Percentiles rank a stretch among this genome's conserved stretches.
phyloP scores from a whole-genome alignment of 2,329 filamentous ascomycete species.

The Exophiala phaeomuriformis region DNA sequence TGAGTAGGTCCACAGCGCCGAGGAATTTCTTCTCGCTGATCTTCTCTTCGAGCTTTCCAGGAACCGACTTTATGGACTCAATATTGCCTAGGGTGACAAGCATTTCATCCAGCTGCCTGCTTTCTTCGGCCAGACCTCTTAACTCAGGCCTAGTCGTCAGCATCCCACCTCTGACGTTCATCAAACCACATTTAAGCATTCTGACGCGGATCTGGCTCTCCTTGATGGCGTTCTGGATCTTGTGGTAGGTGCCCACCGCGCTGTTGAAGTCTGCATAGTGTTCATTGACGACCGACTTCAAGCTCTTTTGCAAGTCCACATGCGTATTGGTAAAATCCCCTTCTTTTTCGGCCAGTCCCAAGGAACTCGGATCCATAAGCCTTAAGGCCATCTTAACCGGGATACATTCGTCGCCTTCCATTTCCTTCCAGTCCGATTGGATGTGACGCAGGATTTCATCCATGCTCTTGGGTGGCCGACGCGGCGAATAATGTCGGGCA shows the following conservation, averaged over 20 bases:
- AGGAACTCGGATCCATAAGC: slow-evolving; percentile 85
- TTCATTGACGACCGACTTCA: slow-evolving; percentile 95
- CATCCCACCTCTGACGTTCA: slow-evolving; percentile 70
- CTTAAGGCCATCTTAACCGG: slow-evolving; percentile 93
- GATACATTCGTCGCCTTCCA: slow-evolving; percentile 81
- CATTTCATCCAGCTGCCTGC: slow-evolving; percentile 84
- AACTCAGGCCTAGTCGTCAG: slow-evolving; percentile 83
- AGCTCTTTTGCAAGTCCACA: slow-evolving; percentile 77
- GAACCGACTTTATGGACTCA: slow-evolving; percentile 80
- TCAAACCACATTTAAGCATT: slow-evolving; percentile 72
- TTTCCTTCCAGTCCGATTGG: slow-evolving; percentile 80
- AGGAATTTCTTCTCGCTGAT: slow-evolving; percentile 96
- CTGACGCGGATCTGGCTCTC: slow-evolving; percentile 80
- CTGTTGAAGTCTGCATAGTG: slow-evolving; percentile 99
- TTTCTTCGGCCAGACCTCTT: slow-evolving; percentile 78
- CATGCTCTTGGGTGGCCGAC: slow-evolving; percentile 24
- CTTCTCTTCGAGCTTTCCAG: slow-evolving; percentile 84
- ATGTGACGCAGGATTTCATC: slow-evolving; percentile 48
- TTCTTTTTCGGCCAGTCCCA: slow-evolving; percentile 85
- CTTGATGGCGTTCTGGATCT: slow-evolving; percentile 90
- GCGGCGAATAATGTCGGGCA: slow-evolving; percentile 19
- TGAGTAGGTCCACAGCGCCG: slow-evolving; percentile 83
- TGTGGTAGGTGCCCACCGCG: slow-evolving; percentile 97
- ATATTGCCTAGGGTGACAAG: slow-evolving; percentile 75
- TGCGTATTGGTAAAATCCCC: slow-evolving; percentile 76